A percentile compares a stretch with the other conserved stretches of the same genome.
These are phyloP conservation scores for Collybiopsis confluens DNA, from an alignment of 768 basidiomycete species.

Conservation along the genomic window DNA sequence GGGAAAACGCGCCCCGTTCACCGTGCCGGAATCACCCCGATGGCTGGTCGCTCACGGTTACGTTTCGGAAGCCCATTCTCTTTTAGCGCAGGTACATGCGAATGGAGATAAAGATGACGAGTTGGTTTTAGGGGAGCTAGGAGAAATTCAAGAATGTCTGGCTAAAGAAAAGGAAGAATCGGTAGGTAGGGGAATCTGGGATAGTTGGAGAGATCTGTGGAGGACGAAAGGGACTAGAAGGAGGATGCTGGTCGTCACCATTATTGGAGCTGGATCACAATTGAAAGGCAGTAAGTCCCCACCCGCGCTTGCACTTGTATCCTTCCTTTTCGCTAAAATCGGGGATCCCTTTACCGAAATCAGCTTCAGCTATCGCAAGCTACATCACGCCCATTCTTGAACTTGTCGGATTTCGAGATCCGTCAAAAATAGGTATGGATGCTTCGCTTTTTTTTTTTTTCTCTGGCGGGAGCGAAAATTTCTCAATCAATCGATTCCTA, in stretches of 20 bases:
- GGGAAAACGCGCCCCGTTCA: background rate
- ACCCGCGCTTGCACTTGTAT: too few species aligned
- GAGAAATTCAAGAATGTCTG: background rate
- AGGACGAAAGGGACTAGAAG: background rate
- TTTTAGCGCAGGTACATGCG: background rate
- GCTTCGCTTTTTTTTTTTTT: too few species aligned
- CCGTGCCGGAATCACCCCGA: conserved; percentile 1
- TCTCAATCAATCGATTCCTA: background rate
- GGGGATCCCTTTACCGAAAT: background rate
- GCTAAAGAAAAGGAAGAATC: background rate
- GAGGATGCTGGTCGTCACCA: conserved; percentile 1
- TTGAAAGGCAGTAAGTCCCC: conserved; percentile 5
- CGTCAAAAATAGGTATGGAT: background rate
- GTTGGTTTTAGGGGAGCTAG: conserved; percentile 1
- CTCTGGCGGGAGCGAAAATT: too few species aligned
- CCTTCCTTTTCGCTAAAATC: background rate
- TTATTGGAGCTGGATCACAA: conserved; percentile 5
- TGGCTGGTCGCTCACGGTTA: conserved; percentile 1
- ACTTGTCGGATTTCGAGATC: conserved; percentile 1
- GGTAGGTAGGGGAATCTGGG: background rate
- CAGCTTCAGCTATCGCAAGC: conserved; percentile 3
- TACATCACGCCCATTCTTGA: conserved; percentile 1
- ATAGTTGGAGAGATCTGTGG: conserved; percentile 4
- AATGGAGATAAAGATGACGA: background rate
- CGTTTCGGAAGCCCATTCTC: background rate